Conservation (phyloP, 495 filamentous ascomycete genomes). For the Stereocaulon alpinum region DNA sequence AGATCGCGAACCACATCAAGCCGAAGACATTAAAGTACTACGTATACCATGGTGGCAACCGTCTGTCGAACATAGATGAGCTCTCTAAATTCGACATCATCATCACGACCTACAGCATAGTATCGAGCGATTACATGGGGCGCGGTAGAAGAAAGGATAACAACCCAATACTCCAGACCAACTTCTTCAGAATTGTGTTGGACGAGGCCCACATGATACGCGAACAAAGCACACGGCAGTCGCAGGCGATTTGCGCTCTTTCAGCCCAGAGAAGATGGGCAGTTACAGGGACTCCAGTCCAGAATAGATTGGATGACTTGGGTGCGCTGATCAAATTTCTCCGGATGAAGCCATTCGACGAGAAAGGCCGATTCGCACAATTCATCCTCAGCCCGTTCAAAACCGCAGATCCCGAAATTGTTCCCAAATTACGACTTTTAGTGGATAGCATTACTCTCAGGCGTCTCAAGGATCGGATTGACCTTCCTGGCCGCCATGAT, state of each 20-base stretch:
- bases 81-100: slow-evolving; percentile 71
- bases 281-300: slow-evolving; percentile 79
- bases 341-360: slow-evolving; percentile 75
- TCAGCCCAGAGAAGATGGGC: slow-evolving; percentile 82
- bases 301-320: slow-evolving; percentile 87
- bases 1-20: slow-evolving; percentile 71
- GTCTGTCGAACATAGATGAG: slow-evolving; percentile 53
- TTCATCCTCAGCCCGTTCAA: slow-evolving; percentile 74
- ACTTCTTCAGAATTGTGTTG: slow-evolving; percentile 91
- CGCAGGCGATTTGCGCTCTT: slow-evolving; percentile 74
- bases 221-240: slow-evolving; percentile 67
- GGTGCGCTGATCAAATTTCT: slow-evolving; percentile 85
- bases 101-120: slow-evolving; percentile 82
- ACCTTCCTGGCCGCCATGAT: slow-evolving; percentile 66
- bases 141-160: slow-evolving; percentile 47
- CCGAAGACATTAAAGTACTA: slow-evolving; percentile 52
- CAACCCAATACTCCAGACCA: slow-evolving; percentile 59
- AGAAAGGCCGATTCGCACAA: slow-evolving; percentile 59
- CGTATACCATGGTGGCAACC: slow-evolving; percentile 73
- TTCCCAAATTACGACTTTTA: slow-evolving; percentile 78
- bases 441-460: slow-evolving; percentile 87
- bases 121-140: slow-evolving; percentile 64
- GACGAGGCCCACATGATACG: slow-evolving; percentile 95
- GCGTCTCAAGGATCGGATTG: slow-evolving; percentile 83
- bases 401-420: slow-evolving; percentile 64